Conservation (phyloP, 192 early-diverging fungal species). For the Coemansia sp. region DNA sequence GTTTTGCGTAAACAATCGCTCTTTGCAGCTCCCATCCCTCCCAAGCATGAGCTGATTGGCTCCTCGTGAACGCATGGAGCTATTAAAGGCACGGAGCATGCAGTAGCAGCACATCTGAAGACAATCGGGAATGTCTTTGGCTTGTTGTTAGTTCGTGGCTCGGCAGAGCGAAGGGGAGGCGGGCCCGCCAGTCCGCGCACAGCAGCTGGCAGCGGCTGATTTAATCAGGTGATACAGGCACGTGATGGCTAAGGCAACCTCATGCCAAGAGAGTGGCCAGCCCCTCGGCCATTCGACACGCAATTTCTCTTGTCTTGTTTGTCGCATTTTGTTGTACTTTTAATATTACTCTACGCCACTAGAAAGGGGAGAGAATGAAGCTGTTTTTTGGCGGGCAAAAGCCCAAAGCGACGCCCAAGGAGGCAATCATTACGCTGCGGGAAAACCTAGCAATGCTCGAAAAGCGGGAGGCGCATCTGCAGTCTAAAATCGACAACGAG, state of each 20-base stretch:
- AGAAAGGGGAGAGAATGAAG: constrained; percentile 66
- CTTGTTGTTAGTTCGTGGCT: too few relatives aligned
- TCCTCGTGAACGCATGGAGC: too few relatives aligned
- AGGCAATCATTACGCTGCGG: constrained; percentile 88
- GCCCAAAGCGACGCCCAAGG: constrained; percentile 74
- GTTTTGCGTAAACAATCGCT: too few relatives aligned
- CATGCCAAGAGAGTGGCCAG: too few relatives aligned
- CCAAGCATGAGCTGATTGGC: too few relatives aligned
- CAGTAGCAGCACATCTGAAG: too few relatives aligned
- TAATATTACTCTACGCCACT: neutral
- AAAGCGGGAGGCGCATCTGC: constrained; percentile 85
- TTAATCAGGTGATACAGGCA: neutral
- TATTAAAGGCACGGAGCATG: too few relatives aligned
- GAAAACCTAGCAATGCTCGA: constrained; percentile 92
- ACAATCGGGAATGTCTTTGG: too few relatives aligned
- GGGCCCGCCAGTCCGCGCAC: neutral
- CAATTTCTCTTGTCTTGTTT: neutral
- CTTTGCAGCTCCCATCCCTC: too few relatives aligned
- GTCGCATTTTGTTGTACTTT: neutral
- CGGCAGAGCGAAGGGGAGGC: too few relatives aligned
- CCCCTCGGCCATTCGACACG: neutral
- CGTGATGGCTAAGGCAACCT: neutral
- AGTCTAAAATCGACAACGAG: constrained; percentile 82
- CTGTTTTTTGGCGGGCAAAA: constrained; percentile 65
- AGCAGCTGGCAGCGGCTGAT: too few relatives aligned